phyloP scores from a whole-genome alignment of 1,284 basidiomycete genomes.

The Phellopilus nigrolimitatus region DNA sequence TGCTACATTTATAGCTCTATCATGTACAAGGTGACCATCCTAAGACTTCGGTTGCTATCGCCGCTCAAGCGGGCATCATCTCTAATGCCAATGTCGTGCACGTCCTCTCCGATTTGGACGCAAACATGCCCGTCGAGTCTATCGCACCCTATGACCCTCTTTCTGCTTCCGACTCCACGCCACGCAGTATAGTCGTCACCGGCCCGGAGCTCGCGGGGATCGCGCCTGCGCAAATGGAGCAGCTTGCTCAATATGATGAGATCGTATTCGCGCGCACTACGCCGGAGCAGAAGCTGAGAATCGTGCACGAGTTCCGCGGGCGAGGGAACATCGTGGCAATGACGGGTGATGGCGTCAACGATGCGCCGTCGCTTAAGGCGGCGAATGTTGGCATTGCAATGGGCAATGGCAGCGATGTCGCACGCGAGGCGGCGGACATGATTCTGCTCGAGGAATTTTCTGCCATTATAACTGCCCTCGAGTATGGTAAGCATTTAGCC shows the following conservation, averaged over 20 bases:
- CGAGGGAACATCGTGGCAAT: constrained; percentile 50
- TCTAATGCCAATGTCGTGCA: constrained; percentile 34
- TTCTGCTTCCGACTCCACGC: constrained; percentile 25
- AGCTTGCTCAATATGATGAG: constrained; percentile 46
- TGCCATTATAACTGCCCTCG: too few relatives aligned
- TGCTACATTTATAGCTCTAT: background rate
- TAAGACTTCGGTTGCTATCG: constrained; percentile 55
- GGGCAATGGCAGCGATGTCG: constrained; percentile 47
- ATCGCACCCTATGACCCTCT: too few relatives aligned
- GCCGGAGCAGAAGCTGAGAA: constrained; percentile 68
- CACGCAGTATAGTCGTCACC: constrained; percentile 49
- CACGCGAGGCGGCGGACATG: constrained; percentile 45
- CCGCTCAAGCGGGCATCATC: constrained; percentile 51
- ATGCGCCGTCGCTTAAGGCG: constrained; percentile 57
- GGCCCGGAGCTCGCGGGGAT: constrained; percentile 48
- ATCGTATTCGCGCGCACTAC: constrained; percentile 73
- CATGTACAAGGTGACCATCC: constrained; percentile 46
- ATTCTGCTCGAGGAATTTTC: constrained; percentile 43
- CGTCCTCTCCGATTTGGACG: constrained; percentile 15
- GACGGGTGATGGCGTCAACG: constrained; percentile 68
- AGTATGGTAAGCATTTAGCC: too few relatives aligned
- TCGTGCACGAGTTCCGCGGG: constrained; percentile 57
- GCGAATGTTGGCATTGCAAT: constrained; percentile 56
- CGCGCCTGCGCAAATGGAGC: constrained; percentile 43
- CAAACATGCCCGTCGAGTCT: constrained; percentile 19